Evolutionary conservation across 2,329 filamentous ascomycete species (phyloP), one percentile per base, ranked within the genome.

Genomic region (Rhinocladiella mackenziei): DNA sequence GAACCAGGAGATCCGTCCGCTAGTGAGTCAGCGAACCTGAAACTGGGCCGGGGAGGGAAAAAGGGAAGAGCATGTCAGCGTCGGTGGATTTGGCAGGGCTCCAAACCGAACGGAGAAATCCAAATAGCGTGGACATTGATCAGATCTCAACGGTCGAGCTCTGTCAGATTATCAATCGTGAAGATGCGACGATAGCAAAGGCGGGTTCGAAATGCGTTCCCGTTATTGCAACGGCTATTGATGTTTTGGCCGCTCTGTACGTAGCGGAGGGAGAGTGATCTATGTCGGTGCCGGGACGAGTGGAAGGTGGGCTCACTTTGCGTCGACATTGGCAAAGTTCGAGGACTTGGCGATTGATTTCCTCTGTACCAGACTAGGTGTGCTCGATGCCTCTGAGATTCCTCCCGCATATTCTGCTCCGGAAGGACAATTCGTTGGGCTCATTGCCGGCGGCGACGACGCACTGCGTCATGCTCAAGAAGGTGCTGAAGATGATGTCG

Each of bases 271-370:
- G 14, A 54, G 65, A 42, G 58, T 67, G 26, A 35, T 64, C 5
- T 66, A 67, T 48, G 63, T 67, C n/a, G 67, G 68, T 7, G 69
- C 68, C 2, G 67, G 69, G 10, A 71, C 67, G 2, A 72, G 68
- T 46, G 66, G 69, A 40, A 64, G 68, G 64, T 68, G 22, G 36
- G 7, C 22, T 20, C n/a, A n/a, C n/a, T n/a, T n/a, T n/a, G n/a
- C n/a, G n/a, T n/a, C n/a, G n/a, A n/a, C n/a, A n/a, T n/a, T n/a
- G n/a, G n/a, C n/a, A n/a, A n/a, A n/a, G n/a, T n/a, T n/a, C n/a
- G n/a, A 45, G 51, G 56, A 30, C 9, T 22, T 31, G 8, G 18
- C 13, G 28, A 11, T 29, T 29, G n/a, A 29, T 39, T 5, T 17
- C 29, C 11, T 11, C 34, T 22, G 13, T 9, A 20, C 4, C 42